These are phyloP conservation scores for Cystoisospora suis DNA, from an alignment of 169 alveolate genomes.

Conservation along the genomic window DNA sequence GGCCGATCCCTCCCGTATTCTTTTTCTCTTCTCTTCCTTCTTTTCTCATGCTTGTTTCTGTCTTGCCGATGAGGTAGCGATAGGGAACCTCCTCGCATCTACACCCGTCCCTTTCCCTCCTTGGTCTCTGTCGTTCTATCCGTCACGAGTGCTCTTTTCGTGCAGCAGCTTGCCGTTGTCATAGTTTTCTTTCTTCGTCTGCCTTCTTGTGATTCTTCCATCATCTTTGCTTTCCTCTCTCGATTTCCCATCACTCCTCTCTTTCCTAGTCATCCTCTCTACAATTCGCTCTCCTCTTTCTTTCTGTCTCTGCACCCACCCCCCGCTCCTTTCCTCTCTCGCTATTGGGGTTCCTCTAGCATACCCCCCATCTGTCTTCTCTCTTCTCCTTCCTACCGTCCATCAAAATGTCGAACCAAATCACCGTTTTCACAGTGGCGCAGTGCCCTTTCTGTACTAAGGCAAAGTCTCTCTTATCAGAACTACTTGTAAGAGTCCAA, in stretches of 20 bases:
- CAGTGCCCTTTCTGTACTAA: not conserved
- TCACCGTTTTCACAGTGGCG: conserved; percentile 25
- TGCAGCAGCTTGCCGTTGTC: not conserved
- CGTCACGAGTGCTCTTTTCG: not conserved
- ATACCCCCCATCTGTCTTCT: not conserved
- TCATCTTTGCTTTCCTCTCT: no score
- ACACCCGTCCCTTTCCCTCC: not conserved
- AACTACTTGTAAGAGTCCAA: not conserved
- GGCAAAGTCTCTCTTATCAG: not conserved
- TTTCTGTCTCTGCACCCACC: not conserved
- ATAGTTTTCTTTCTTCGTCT: not conserved
- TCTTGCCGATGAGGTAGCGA: not conserved
- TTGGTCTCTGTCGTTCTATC: not conserved
- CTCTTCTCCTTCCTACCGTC: not conserved
- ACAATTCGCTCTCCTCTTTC: not conserved
- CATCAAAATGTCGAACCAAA: not conserved
- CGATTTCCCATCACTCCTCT: no score
- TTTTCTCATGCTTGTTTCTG: not conserved
- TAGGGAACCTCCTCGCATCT: not conserved
- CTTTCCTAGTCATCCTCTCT: not conserved
- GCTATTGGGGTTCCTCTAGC: not conserved
- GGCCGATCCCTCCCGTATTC: no score
- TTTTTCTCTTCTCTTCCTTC: not conserved
- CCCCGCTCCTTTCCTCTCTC: not conserved
- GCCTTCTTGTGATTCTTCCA: not conserved